Conservation (phyloP, 176 grass and related monocot genomes). For the Calamus simplicifolius region DNA sequence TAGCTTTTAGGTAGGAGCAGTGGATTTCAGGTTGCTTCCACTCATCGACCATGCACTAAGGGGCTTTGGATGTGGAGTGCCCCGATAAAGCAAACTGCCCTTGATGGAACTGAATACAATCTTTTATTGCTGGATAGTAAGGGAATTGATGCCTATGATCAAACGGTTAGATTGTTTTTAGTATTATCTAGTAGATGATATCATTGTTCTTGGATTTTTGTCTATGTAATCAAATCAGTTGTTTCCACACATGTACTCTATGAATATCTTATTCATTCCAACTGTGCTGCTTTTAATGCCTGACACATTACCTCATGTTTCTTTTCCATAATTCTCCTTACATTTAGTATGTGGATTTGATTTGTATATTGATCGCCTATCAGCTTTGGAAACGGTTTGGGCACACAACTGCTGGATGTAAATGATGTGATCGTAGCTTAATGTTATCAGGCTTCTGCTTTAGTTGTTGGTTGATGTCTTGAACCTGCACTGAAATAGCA, state of each 20-base stretch:
- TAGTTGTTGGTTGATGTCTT: too few species aligned
- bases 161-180: constrained; percentile 35
- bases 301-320: too few species aligned
- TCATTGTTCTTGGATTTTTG: background rate
- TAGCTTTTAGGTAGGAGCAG: constrained; percentile 73
- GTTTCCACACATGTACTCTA: background rate
- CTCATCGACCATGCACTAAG: constrained; percentile 77
- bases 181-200: constrained; percentile 2
- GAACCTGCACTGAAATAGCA: too few species aligned
- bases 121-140: constrained; percentile 67
- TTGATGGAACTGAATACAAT: constrained; percentile 76
- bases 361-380: too few species aligned
- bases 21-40: constrained; percentile 73
- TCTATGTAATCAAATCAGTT: background rate
- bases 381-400: too few species aligned
- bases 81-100: constrained; percentile 57
- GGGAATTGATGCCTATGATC: constrained; percentile 88
- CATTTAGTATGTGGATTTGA: too few species aligned
- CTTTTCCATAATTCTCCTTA: too few species aligned
- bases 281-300: too few species aligned
- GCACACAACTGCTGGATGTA: too few species aligned
- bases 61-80: constrained; percentile 91
- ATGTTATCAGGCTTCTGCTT: too few species aligned
- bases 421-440: too few species aligned
- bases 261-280: too few species aligned